Conservation (phyloP, 306 rosid genomes). For the Ceratonia siliqua region DNA sequence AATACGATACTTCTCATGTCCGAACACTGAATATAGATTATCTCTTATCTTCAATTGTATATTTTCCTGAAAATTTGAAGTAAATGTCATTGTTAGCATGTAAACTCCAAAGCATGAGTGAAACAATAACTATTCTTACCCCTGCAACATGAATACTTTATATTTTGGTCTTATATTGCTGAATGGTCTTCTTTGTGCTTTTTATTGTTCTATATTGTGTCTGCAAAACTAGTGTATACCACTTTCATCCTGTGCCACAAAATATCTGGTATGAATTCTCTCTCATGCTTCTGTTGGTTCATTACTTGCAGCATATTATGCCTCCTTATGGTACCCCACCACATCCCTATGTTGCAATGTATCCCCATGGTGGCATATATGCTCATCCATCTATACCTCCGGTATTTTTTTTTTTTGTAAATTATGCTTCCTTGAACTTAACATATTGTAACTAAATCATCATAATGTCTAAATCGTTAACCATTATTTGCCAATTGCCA, state of each 20-base stretch:
- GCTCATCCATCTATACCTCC: constrained; percentile 98
- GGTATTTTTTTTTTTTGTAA: constrained; percentile 50
- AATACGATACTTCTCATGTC: neutral
- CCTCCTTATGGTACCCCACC: constrained; percentile 97
- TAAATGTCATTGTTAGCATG: neutral
- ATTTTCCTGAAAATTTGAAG: neutral
- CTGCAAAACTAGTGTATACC: constrained; percentile 8
- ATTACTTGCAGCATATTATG: constrained; percentile 85
- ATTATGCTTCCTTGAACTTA: constrained; percentile 34
- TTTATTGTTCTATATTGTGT: neutral
- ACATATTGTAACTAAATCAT: constrained; percentile 31
- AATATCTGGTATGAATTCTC: constrained; percentile 25
- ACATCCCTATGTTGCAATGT: constrained; percentile 98
- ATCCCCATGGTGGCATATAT: constrained; percentile 95
- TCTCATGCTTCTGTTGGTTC: constrained; percentile 11
- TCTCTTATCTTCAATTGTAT: neutral
- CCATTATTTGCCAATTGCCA: constrained; percentile 19
- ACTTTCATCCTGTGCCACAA: neutral
- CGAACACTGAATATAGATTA: neutral
- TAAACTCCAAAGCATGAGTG: neutral
- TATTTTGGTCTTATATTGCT: neutral
- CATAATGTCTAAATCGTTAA: constrained; percentile 18
- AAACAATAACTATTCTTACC: neutral
- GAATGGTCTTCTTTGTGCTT: constrained; percentile 33
- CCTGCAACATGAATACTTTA: neutral